Conservation (phyloP, 2,329 filamentous ascomycete species). For the Diplodia seriata region DNA sequence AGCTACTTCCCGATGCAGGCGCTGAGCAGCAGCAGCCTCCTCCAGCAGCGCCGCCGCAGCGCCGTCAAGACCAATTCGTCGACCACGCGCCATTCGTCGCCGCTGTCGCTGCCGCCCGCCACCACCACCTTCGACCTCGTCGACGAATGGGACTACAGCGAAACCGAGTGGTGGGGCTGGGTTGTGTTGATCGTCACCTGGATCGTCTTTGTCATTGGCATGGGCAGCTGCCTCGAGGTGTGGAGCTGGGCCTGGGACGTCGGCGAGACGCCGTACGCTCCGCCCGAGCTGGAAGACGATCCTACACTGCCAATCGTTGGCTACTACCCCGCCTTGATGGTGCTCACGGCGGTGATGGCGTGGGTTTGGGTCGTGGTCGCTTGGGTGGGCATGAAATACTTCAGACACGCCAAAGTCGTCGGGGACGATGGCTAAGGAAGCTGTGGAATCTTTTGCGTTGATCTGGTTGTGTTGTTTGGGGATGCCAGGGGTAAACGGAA, state of each 20-base stretch:
- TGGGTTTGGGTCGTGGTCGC: conserved; percentile 99
- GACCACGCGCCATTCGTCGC: conserved; percentile 32
- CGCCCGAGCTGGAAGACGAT: conserved; percentile 93
- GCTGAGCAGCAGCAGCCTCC: conserved; percentile 39
- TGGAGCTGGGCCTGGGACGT: conserved; percentile 99
- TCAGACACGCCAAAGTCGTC: conserved; percentile 92
- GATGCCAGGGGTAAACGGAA: not conserved
- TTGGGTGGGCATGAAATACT: conserved; percentile 99
- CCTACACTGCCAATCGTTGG: conserved; percentile 93
- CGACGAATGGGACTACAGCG: conserved; percentile 85
- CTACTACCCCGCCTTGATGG: conserved; percentile 94
- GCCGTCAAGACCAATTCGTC: conserved; percentile 35
- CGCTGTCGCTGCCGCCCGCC: conserved; percentile 32
- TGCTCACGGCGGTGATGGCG: conserved; percentile 92
- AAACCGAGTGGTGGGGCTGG: conserved; percentile 99
- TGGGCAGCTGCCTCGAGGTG: conserved; percentile 92
- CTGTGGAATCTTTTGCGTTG: too few species aligned
- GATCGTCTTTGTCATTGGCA: conserved; percentile 94
- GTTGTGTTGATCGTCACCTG: conserved; percentile 89
- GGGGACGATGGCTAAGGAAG: conserved; percentile 55
- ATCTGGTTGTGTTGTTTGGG: not conserved
- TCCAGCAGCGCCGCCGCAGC: conserved; percentile 41
- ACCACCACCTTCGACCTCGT: conserved; percentile 37
- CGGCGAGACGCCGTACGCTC: conserved; percentile 92
- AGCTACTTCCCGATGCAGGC: conserved; percentile 47